These are phyloP conservation scores for Tuber calosporum DNA, from an alignment of 495 filamentous ascomycete genomes.

Conservation along the genomic window DNA sequence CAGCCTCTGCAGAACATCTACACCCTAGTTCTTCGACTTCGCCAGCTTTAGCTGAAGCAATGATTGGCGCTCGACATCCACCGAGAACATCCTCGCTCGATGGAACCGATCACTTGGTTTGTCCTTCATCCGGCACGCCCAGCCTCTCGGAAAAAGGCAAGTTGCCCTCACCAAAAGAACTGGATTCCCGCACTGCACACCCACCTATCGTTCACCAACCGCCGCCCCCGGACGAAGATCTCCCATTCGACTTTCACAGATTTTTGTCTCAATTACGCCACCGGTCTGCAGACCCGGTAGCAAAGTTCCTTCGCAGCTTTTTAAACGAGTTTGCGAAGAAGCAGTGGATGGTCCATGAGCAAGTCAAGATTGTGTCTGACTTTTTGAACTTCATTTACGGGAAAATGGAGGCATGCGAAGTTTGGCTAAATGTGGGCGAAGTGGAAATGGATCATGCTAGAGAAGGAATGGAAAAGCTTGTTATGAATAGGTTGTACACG, in stretches of 20 bases:
- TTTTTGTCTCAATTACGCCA: slow-evolving; percentile 94
- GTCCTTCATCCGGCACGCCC: slow-evolving; percentile 70
- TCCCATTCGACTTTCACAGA: slow-evolving; percentile 95
- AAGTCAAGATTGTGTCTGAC: slow-evolving; percentile 96
- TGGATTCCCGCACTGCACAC: slow-evolving; percentile 47
- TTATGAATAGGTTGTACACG: slow-evolving; percentile 95
- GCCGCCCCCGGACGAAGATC: slow-evolving; percentile 69
- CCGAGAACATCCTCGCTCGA: slow-evolving; percentile 43
- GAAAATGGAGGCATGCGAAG: slow-evolving; percentile 97
- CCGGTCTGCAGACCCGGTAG: slow-evolving; percentile 91
- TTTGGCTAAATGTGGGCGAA: slow-evolving; percentile 93
- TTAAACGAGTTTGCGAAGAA: slow-evolving; percentile 91
- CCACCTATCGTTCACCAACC: slow-evolving; percentile 58
- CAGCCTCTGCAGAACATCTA: slow-evolving; percentile 17
- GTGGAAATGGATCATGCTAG: slow-evolving; percentile 96
- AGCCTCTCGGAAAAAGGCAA: slow-evolving; percentile 50
- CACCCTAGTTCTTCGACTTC: slow-evolving; percentile 37
- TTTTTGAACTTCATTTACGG: slow-evolving; percentile 97
- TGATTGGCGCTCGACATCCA: slow-evolving; percentile 14
- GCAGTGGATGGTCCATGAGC: slow-evolving; percentile 99
- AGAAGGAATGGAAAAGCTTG: slow-evolving; percentile 99
- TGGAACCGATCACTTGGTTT: slow-evolving; percentile 64
- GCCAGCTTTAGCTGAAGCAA: neutral
- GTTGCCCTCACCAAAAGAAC: slow-evolving; percentile 50
- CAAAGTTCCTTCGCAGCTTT: slow-evolving; percentile 90